Evolutionary conservation across 1,284 basidiomycete species (phyloP), one percentile per base, ranked within the genome.

Genomic region (Cutaneotrichosporon sp.): DNA sequence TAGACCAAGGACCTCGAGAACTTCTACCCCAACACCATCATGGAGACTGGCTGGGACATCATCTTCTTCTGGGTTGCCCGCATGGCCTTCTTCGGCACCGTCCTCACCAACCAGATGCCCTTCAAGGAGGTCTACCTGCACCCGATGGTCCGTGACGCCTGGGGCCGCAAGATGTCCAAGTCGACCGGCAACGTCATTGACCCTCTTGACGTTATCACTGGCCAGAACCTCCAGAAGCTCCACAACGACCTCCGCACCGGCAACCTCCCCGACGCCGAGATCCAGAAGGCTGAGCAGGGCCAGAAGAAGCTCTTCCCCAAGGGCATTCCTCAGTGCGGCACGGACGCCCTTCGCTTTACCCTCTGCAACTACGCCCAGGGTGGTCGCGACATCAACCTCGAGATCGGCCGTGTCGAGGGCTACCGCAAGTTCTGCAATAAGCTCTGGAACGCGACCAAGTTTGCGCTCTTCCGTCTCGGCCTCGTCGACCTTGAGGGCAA

Each of bases 341-440:
- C 94, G 16, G 97, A 99, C 76, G 97, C 95, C 3, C 82, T 99
- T 71, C 85, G 97, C 47, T 98, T 99, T 81, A 91, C 95, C 2
- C 83, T 99, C 47, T 97, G 93, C 77, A 92, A 94, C 54, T 98
- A 98, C 81, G 94, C 92, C 8, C 80, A 82, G 8, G 89, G 88
- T 45, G 92, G 92, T 88, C 68, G 93, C 58, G 93, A 97, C 78
- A 95, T 97, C 82, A 95, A 97, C 79, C 82, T 99, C 66, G 95
- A 99, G 79, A 95, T 99, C 72, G 81, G 92, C 66, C 89, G 94
- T 65, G 94, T 99, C n/a, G 95, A 99, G 81, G 95, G 95, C 7
- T 99, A 99, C 81, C 88, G 97, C 79, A 99, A 99, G 81, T 97
- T 98, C 84, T 99, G 97, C 83, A 99, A 99, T 84, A 99, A 99